These are phyloP conservation scores for Linum tenue DNA, from an alignment of 345 rosid species.

Conservation along the genomic window DNA sequence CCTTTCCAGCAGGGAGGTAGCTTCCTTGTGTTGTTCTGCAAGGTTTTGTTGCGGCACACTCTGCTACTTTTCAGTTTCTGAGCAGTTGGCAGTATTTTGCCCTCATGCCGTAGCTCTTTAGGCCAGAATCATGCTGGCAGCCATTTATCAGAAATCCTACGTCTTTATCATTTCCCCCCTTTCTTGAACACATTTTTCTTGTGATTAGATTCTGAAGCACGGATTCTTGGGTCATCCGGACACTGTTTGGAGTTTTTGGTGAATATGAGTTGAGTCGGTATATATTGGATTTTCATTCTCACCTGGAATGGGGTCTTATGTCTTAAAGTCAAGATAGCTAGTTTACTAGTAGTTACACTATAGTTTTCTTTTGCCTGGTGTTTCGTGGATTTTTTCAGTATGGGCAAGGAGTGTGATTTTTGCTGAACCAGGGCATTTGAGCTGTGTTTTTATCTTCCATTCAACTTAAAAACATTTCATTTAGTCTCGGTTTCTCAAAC, in stretches of 20 bases:
- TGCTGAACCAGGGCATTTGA: neutral
- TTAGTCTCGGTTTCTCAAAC: neutral
- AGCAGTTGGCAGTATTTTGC: neutral
- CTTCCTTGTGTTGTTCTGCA: no score
- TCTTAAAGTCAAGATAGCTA: neutral
- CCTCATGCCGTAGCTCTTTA: neutral
- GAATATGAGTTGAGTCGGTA: no score
- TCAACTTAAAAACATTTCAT: neutral
- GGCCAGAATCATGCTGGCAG: neutral
- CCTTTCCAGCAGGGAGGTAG: neutral
- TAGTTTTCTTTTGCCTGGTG: neutral
- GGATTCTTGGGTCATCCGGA: no score
- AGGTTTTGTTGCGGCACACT: neutral
- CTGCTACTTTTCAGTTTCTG: neutral
- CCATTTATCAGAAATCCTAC: neutral
- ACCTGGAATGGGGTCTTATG: no score
- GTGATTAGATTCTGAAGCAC: no score
- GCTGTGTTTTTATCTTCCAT: neutral
- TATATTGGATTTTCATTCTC: no score
- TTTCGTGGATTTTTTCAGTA: neutral
- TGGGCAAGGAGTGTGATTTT: neutral
- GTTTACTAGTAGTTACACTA: neutral
- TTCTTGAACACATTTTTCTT: neutral
- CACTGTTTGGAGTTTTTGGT: no score
- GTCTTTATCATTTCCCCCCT: neutral